These are phyloP conservation scores for Rozella allomycis DNA, from an alignment of 371 early-diverging fungal species.

Conservation along the genomic window DNA sequence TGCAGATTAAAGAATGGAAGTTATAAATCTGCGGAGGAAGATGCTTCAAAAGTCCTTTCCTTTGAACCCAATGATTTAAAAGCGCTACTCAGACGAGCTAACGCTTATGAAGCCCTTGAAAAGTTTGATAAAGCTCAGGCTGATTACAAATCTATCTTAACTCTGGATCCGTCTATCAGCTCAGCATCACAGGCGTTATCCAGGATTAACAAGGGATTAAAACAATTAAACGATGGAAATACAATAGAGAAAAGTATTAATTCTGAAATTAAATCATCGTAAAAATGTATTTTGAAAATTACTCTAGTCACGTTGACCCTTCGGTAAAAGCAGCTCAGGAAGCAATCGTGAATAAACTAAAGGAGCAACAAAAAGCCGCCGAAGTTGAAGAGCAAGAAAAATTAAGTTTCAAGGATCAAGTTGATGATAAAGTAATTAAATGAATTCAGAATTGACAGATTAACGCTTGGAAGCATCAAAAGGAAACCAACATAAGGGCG, in stretches of 20 bases:
- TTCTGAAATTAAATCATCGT: too few species aligned
- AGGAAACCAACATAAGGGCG: slow-evolving; percentile 72
- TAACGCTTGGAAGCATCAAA: slow-evolving; percentile 50
- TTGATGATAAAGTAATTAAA: slow-evolving; percentile 32
- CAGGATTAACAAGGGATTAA: too few species aligned
- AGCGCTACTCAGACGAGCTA: slow-evolving; percentile 44
- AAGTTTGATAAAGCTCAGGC: slow-evolving; percentile 46
- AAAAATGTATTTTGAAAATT: too few species aligned
- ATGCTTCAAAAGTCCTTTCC: slow-evolving; percentile 4
- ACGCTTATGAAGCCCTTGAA: slow-evolving; percentile 55
- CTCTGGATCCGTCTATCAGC: slow-evolving; percentile 14
- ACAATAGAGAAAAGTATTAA: too few species aligned
- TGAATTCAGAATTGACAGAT: slow-evolving; percentile 13
- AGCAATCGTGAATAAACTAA: slow-evolving; percentile 34
- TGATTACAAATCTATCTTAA: slow-evolving; percentile 39
- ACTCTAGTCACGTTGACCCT: too few species aligned
- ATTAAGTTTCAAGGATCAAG: slow-evolving; percentile 45
- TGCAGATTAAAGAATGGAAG: slow-evolving; percentile 63
- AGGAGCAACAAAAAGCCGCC: slow-evolving; percentile 39
- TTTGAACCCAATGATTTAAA: slow-evolving; percentile 43
- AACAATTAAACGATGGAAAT: too few species aligned
- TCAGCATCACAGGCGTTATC: too few species aligned
- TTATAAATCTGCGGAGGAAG: slow-evolving; percentile 14
- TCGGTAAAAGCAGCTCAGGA: slow-evolving; percentile 3
- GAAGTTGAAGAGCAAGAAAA: slow-evolving; percentile 56